Base-by-base conservation (phyloP, 2,329 filamentous ascomycete species). In the Colletotrichum camelliae region DNA sequence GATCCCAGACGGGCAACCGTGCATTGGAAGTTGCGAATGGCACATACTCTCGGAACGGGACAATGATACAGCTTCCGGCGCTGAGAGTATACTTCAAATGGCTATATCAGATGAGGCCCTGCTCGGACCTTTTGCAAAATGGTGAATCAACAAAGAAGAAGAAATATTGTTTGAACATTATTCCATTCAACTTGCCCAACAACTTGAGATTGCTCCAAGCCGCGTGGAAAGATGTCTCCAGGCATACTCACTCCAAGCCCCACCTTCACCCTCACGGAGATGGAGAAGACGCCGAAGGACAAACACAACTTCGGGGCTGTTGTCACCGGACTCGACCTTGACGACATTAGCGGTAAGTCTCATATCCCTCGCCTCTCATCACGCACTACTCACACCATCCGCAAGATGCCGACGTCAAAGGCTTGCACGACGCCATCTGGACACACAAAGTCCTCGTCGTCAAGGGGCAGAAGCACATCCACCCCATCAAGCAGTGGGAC, bases 401-500 rank as follows among this genome's bases (percentile, higher is more conserved):
- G n/a, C 43, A 52, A 52, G 43, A 52, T 24, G 43, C n/a, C 43
- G 43, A 21, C n/a, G n/a, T 52, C n/a, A 52, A 52, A 52, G n/a
- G n/a, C 10, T 4, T 52, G 3, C 43, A 52, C 43, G 43, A 21
- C n/a, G 43, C 43, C 43, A 52, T 52, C n/a, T 52, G 43, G 43
- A 52, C 43, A 7, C n/a, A 52, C 10, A 52, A 52, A 52, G 43
- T 52, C 43, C 43, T 52, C n/a, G 43, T 52, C 43, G 43, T 52
- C 43, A 52, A 21, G 0, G 43, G 43, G 5, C 43, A 52, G 43
- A 52, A 52, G n/a, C 43, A 52, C 43, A 81, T 88, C 1, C 77
- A 79, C 10, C 86, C 86, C 4, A 81, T 81, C 43, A 87, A 87
- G 78, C 86, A 88, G 64, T 88, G 85, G 86, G 85, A 87, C 61